These are phyloP conservation scores for Filobasidium floriforme DNA, from an alignment of 768 basidiomycete genomes.

Conservation along the genomic window DNA sequence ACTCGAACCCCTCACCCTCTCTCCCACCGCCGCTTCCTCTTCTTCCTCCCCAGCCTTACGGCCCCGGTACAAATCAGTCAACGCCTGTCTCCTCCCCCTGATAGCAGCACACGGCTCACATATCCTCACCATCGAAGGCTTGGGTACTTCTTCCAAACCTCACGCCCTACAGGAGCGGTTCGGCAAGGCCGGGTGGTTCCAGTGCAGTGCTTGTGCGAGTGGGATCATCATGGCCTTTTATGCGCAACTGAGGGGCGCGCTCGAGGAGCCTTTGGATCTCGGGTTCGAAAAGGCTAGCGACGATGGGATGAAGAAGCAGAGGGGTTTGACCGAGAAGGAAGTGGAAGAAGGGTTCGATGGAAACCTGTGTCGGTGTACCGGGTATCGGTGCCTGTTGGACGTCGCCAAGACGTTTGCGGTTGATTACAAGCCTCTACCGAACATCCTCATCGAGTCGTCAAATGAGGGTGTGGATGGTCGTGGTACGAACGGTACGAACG, in stretches of 20 bases:
- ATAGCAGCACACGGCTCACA: slow-evolving; percentile 32
- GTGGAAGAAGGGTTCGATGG: slow-evolving; percentile 32
- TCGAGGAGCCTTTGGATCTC: slow-evolving; percentile 11
- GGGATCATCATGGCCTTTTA: slow-evolving; percentile 35
- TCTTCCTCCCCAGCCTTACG: not conserved
- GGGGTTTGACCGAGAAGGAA: slow-evolving; percentile 22
- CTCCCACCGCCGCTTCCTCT: slow-evolving; percentile 14
- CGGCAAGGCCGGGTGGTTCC: not conserved
- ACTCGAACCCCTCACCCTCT: not conserved
- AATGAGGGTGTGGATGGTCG: not conserved
- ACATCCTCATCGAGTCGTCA: slow-evolving; percentile 11
- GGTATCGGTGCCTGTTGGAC: slow-evolving; percentile 31
- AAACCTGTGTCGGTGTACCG: slow-evolving; percentile 35
- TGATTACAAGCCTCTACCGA: slow-evolving; percentile 18
- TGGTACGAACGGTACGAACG: not conserved
- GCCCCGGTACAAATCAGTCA: slow-evolving; percentile 26
- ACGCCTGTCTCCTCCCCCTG: slow-evolving; percentile 34
- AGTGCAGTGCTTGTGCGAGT: slow-evolving; percentile 29
- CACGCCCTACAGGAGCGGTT: slow-evolving; percentile 34
- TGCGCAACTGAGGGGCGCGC: slow-evolving; percentile 15
- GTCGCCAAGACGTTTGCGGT: slow-evolving; percentile 33
- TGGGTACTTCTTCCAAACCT: slow-evolving; percentile 30
- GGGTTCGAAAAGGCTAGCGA: not conserved
- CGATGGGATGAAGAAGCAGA: not conserved
- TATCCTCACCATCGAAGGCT: slow-evolving; percentile 32